phyloP scores from a whole-genome alignment of 1,284 basidiomycete species.

The Erythrobasidium hasegawianum region DNA sequence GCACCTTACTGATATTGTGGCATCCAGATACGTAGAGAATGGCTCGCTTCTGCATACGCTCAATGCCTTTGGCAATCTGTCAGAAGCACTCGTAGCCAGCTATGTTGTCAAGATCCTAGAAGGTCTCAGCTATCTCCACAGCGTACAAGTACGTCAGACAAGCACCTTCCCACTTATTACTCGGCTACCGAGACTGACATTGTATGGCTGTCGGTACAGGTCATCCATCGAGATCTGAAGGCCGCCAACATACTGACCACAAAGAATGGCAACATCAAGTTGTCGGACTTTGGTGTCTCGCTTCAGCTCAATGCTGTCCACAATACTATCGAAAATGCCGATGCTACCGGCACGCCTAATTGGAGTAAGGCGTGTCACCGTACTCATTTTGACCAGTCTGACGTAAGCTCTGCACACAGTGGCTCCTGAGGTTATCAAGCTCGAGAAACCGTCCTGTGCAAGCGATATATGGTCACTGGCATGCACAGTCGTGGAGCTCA shows the following conservation, averaged over 20 bases:
- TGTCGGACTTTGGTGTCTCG: slow-evolving; percentile 58
- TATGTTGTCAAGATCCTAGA: slow-evolving; percentile 92
- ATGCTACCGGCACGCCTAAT: slow-evolving; percentile 87
- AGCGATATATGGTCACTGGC: slow-evolving; percentile 84
- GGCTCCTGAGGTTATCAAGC: slow-evolving; percentile 89
- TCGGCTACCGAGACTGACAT: slow-evolving; percentile 44
- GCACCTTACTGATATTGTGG: not conserved
- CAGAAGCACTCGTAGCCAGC: slow-evolving; percentile 78
- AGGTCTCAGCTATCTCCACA: slow-evolving; percentile 82
- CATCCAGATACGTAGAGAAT: slow-evolving; percentile 77
- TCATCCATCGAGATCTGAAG: slow-evolving; percentile 57
- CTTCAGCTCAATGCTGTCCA: slow-evolving; percentile 52
- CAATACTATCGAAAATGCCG: slow-evolving; percentile 42
- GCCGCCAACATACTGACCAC: slow-evolving; percentile 58
- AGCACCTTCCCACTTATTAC: slow-evolving; percentile 38
- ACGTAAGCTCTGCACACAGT: no score
- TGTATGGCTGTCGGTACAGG: slow-evolving; percentile 36
- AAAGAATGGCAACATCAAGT: slow-evolving; percentile 68
- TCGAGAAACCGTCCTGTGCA: slow-evolving; percentile 56
- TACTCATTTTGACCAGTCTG: no score
- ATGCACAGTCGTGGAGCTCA: slow-evolving; percentile 86
- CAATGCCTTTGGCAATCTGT: slow-evolving; percentile 84
- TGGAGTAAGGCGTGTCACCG: slow-evolving; percentile 63
- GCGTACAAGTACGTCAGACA: slow-evolving; percentile 49
- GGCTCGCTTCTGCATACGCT: slow-evolving; percentile 86